Conservation (phyloP, 768 basidiomycete genomes). For the Amylocystis lapponica region DNA sequence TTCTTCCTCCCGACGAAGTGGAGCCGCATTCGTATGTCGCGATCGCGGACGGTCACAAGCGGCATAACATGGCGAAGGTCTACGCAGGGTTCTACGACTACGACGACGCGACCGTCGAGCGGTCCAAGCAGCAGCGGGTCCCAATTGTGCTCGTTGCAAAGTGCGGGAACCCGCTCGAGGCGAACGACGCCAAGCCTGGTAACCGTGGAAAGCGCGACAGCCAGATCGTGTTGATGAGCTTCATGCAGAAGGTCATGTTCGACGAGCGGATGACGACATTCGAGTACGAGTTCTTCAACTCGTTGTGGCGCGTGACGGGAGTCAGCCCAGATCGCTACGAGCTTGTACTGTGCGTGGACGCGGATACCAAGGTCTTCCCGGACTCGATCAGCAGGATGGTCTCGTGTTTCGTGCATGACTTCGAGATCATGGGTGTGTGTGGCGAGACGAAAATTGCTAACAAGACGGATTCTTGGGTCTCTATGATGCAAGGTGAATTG, state of each 20-base stretch:
- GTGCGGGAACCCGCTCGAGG: constrained; percentile 87
- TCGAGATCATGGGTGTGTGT: constrained; percentile 98
- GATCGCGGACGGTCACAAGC: constrained; percentile 99
- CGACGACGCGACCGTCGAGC: constrained; percentile 84
- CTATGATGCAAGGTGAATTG: constrained; percentile 97
- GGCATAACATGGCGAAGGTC: constrained; percentile 99
- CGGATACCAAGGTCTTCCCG: constrained; percentile 98
- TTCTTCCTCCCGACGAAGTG: constrained; percentile 75
- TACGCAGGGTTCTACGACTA: constrained; percentile 97
- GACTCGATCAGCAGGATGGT: constrained; percentile 96
- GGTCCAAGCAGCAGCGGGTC: constrained; percentile 92
- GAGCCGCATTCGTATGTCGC: constrained; percentile 96
- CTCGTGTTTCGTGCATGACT: constrained; percentile 93
- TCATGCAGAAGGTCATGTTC: constrained; percentile 99
- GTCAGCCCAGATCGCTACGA: constrained; percentile 96
- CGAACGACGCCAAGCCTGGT: constrained; percentile 87
- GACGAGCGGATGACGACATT: constrained; percentile 99
- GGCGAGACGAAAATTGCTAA: constrained; percentile 99
- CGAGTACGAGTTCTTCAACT: constrained; percentile 99
- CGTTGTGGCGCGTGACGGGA: constrained; percentile 92
- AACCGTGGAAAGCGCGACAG: constrained; percentile 99
- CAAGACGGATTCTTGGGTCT: constrained; percentile 97
- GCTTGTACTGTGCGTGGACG: constrained; percentile 92
- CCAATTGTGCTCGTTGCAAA: constrained; percentile 96
- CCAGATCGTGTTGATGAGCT: constrained; percentile 96